Base-by-base conservation (phyloP, 140 eudicot genomes). In the Stevia rebaudiana region DNA sequence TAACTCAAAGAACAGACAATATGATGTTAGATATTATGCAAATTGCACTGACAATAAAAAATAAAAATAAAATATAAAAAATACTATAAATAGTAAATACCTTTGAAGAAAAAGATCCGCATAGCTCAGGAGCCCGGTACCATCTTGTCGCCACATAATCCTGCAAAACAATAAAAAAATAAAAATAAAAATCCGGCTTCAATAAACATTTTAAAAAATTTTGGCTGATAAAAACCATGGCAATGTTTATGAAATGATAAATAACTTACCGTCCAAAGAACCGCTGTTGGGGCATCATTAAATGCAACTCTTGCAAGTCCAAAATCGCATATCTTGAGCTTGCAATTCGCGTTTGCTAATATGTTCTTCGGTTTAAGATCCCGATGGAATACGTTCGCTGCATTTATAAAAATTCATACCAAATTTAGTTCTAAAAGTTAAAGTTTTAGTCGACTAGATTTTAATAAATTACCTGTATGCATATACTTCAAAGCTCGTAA, bases 91-190 rank as follows among this genome's bases (percentile, higher is more conserved):
- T 9, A 55, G 47, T 19, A 5, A 59, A 49, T 73, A 91, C 98
- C 95, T 91, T 91, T 40, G 98, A 84, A 76, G 74, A 83, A 71
- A 91, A 91, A 46, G 98, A 91, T 64, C 98, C 98, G 19, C 98
- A 91, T 50, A 91, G 76, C 79, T 91, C 98, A 0, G 96, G 98
- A 35, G 98, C 98, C 81, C 98, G 74, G 59, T 91, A 91, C 98
- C 98, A 91, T 81, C 98, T 81, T 68, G 98, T 91, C 58, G 98
- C 98, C 55, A 91, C 95, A 69, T 91, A 91, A 68, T 91, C 96
- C 98, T 91, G 82, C 68, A 80, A 12, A 2, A 33, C 1, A 39
- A 61, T 66, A 44, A 37, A 76, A 48, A 55, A 39, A 30, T 33
- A 11, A 3, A n/a, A 70, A 44, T n/a, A n/a, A 19, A 6, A 23